Evolutionary conservation across 2,329 filamentous ascomycete genomes (phyloP), one percentile per base, ranked within the genome.

Genomic region (Leptodontidium sp.): DNA sequence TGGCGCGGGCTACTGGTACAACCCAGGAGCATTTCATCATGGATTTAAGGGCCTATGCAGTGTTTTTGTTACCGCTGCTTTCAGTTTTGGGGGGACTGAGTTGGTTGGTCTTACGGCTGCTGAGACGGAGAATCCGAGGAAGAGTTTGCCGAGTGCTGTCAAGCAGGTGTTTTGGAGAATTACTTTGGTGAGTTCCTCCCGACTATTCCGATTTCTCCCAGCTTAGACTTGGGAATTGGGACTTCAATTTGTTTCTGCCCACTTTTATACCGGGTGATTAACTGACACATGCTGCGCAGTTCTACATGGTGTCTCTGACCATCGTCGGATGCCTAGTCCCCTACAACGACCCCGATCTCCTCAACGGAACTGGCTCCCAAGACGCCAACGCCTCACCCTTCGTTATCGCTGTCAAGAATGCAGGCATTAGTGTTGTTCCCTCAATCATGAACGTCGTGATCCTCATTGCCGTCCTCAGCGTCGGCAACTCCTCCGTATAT

Each of bases 131-230:
- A 92, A 93, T 76, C 91, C 91, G 2, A 86, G 90, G 67, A 92
- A 94, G 78, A 91, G 90, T 1, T 84, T 97, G 0, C 94, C 94
- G 0, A 93, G 89, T 0, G 94, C 94, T 14, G 89, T 96, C 76
- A 97, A 96, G 81, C 93, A 97, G 78, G 93, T 97, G 26, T 97
- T 97, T 80, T 97, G 93, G 93, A 38, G 45, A 62, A 62, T 62
- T 32, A 50, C 45, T 26, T 17, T 47, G 40, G 43, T 62, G 14
- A 50, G 59, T n/a, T 7, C 38, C 7, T 40, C 38, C 8, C 11
- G 2, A 12, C 2, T 8, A 40, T 40, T 6, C 38, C 38, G 2
- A 6, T 40, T 40, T 40, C 5, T 11, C 38, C 8, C 38, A 40
- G 2, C 38, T 40, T 8, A 40, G 15, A 17, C 45, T n/a, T 17